Conservation (phyloP, 2,329 filamentous ascomycete genomes). For the Coccinonectria pachysandricola region DNA sequence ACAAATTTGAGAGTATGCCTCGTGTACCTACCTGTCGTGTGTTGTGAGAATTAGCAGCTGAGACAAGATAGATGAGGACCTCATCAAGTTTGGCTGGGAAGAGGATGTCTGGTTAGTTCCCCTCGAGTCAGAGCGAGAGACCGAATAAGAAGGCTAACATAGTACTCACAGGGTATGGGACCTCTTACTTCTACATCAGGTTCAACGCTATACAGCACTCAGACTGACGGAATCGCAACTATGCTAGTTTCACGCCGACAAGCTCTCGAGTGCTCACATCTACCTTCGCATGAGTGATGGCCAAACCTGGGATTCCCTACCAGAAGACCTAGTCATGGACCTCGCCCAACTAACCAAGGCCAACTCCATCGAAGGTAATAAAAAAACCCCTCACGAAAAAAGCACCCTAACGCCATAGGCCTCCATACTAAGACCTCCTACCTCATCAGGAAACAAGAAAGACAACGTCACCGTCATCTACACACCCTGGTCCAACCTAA, state of each 20-base stretch:
- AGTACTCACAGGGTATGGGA: too few relatives aligned
- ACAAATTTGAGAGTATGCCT: constrained; percentile 90
- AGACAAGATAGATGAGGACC: constrained; percentile 66
- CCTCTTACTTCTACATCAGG: too few relatives aligned
- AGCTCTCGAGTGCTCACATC: constrained; percentile 91
- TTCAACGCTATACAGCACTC: too few relatives aligned
- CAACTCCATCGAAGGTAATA: constrained; percentile 95
- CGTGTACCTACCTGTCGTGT: too few relatives aligned
- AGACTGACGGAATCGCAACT: too few relatives aligned
- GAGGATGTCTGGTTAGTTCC: constrained; percentile 96
- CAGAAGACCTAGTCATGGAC: constrained; percentile 64
- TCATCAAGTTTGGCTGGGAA: constrained; percentile 90
- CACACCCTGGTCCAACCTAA: constrained; percentile 93
- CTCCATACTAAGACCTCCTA: too few relatives aligned
- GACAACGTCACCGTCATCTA: constrained; percentile 96
- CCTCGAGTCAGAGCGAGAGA: too few relatives aligned
- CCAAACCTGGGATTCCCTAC: constrained; percentile 75
- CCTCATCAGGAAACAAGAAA: constrained; percentile 79
- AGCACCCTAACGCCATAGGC: too few relatives aligned
- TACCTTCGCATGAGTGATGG: constrained; percentile 77
- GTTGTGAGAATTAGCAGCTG: too few relatives aligned
- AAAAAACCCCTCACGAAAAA: too few relatives aligned
- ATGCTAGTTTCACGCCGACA: constrained; percentile 95
- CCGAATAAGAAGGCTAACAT: too few relatives aligned
- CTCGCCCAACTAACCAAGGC: constrained; percentile 97